A percentile compares a stretch with the other conserved stretches of the same genome.
These are phyloP conservation scores for Russula dissimulans DNA, from an alignment of 768 basidiomycete species.

Conservation along the genomic window DNA sequence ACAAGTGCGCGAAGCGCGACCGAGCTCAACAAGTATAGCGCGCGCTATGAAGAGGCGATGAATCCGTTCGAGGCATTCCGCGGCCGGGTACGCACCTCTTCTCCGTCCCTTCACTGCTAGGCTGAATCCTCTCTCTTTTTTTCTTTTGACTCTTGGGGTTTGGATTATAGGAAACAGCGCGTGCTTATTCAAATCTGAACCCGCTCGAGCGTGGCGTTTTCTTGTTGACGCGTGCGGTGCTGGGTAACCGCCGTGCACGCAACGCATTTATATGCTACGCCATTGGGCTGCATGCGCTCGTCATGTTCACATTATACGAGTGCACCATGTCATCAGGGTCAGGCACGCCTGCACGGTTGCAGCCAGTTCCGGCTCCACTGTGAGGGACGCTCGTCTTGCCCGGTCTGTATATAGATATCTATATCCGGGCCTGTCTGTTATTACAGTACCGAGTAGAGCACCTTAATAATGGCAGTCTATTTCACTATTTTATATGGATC, in stretches of 20 bases:
- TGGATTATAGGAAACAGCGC: conserved; percentile 72
- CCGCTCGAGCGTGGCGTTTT: conserved; percentile 86
- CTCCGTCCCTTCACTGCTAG: background rate
- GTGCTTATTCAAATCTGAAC: conserved; percentile 86
- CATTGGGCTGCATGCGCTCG: conserved; percentile 65
- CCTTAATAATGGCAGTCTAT: no score
- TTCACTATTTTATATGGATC: no score
- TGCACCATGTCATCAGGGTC: conserved; percentile 47
- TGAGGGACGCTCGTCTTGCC: conserved; percentile 1
- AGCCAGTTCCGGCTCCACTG: conserved; percentile 38
- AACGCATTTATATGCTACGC: conserved; percentile 87
- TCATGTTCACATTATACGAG: conserved; percentile 71
- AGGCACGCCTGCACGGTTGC: conserved; percentile 28
- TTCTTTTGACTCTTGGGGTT: background rate
- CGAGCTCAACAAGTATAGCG: conserved; percentile 82
- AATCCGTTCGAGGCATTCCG: conserved; percentile 98
- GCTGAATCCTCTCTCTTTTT: background rate
- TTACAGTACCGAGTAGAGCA: background rate
- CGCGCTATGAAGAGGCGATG: conserved; percentile 93
- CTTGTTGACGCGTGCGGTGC: conserved; percentile 71
- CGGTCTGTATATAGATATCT: background rate
- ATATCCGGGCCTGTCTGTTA: background rate
- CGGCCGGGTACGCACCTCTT: conserved; percentile 60
- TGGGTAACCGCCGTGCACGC: conserved; percentile 85
- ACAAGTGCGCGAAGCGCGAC: conserved; percentile 37